phyloP scores from a whole-genome alignment of 139 green algal genomes.

The Chlorella sp. region DNA sequence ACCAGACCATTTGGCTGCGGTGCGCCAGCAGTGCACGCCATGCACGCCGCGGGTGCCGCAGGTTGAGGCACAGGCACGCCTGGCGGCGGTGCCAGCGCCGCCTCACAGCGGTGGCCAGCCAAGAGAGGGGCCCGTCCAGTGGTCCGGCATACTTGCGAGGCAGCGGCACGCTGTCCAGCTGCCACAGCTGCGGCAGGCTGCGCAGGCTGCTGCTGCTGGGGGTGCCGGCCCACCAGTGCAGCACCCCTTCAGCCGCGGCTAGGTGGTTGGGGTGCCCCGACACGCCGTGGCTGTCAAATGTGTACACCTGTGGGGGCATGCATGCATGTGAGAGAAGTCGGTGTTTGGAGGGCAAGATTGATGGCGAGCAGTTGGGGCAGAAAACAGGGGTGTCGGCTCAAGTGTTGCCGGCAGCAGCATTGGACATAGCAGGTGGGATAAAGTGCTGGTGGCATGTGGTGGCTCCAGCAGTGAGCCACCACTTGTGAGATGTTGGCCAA shows the following conservation, averaged over 20 bases:
- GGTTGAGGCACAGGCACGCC: background rate
- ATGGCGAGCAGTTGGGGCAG: background rate
- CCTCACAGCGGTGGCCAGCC: background rate
- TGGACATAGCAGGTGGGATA: too few species aligned
- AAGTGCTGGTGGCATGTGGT: too few species aligned
- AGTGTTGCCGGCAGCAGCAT: too few species aligned
- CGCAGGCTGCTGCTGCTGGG: conserved; percentile 32
- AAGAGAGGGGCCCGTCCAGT: conserved; percentile 23
- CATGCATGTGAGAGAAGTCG: background rate
- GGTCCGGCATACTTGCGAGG: conserved; percentile 30
- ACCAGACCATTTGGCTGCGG: conserved; percentile 52
- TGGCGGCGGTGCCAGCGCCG: background rate
- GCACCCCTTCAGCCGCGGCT: conserved; percentile 4
- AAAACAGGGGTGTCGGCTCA: too few species aligned
- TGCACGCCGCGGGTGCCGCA: background rate
- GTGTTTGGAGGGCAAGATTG: background rate
- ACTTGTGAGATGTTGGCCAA: background rate
- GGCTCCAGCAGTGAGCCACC: too few species aligned
- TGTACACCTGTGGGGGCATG: conserved; percentile 58
- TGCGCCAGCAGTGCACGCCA: conserved; percentile 40
- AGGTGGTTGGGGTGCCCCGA: conserved; percentile 65
- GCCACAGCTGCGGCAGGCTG: conserved; percentile 8
- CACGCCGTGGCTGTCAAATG: conserved; percentile 63
- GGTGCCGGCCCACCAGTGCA: conserved; percentile 13
- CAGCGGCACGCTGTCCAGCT: conserved; percentile 2